These are phyloP conservation scores for Syzygium syzygioides DNA, from an alignment of 441 rosid genomes.

Conservation along the genomic window DNA sequence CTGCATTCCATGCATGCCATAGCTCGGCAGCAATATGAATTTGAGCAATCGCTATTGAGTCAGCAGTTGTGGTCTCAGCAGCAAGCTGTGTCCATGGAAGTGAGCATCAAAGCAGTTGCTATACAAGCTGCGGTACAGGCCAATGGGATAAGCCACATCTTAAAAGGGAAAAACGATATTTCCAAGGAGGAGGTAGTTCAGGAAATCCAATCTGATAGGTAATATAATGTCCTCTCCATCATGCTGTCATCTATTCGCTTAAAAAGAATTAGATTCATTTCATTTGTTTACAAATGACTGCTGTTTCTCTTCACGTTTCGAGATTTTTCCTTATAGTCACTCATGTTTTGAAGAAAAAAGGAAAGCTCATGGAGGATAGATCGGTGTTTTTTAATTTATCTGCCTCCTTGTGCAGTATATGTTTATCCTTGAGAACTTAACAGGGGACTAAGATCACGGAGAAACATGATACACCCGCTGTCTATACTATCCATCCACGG, in stretches of 20 bases:
- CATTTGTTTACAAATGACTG: background rate
- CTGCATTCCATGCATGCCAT: background rate
- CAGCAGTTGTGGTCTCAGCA: conserved; percentile 1
- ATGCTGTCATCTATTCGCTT: background rate
- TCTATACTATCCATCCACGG: background rate
- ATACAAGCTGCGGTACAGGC: background rate
- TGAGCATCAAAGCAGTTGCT: background rate
- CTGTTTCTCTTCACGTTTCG: background rate
- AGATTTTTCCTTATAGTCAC: background rate
- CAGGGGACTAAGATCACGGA: background rate
- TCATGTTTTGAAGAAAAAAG: background rate
- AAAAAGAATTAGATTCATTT: background rate
- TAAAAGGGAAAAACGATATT: background rate
- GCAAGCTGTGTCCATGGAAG: conserved; percentile 1
- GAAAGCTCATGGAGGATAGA: background rate
- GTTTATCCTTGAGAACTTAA: background rate
- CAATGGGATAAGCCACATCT: background rate
- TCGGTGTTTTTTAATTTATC: background rate
- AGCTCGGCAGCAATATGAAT: background rate
- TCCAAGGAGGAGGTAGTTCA: background rate
- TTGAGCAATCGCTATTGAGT: background rate
- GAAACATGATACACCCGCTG: background rate
- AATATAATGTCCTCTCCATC: background rate
- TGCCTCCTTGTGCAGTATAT: background rate
- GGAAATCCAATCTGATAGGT: background rate